These are phyloP conservation scores for Mollisia scopiformis DNA, from an alignment of 2,329 filamentous ascomycete species.

Conservation along the genomic window DNA sequence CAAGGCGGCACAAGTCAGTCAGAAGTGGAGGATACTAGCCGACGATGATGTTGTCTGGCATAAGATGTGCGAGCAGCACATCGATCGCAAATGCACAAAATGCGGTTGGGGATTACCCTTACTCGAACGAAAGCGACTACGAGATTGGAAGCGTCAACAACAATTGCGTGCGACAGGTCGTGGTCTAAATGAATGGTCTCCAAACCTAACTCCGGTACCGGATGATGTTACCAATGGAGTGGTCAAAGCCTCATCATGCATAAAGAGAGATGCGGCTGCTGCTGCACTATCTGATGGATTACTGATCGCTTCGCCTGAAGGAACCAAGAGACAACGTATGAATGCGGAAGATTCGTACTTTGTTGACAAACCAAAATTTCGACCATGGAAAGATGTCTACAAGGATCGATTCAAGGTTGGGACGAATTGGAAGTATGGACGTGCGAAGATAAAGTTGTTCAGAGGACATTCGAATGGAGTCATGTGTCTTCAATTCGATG, in stretches of 20 bases:
- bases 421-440: slow-evolving; percentile 95
- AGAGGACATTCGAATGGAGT: slow-evolving; percentile 88
- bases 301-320: slow-evolving; percentile 12
- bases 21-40: slow-evolving; percentile 84
- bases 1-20: slow-evolving; percentile 93
- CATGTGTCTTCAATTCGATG: slow-evolving; percentile 71
- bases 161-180: slow-evolving; percentile 67
- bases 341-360: slow-evolving; percentile 27
- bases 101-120: slow-evolving; percentile 94
- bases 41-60: slow-evolving; percentile 99
- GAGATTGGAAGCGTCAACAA: slow-evolving; percentile 78
- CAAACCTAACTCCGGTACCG: slow-evolving; percentile 50
- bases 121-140: slow-evolving; percentile 83
- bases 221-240: slow-evolving; percentile 34
- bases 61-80: slow-evolving; percentile 96
- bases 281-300: slow-evolving; percentile 21
- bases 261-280: slow-evolving; percentile 24
- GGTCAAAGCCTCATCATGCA: slow-evolving; percentile 6
- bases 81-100: slow-evolving; percentile 89
- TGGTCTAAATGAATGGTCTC: slow-evolving; percentile 56
- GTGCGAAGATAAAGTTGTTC: slow-evolving; percentile 82
- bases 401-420: slow-evolving; percentile 94
- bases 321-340: slow-evolving; percentile 29
- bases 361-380: slow-evolving; percentile 49
- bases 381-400: slow-evolving; percentile 97